Percentiles rank a stretch among this genome's conserved stretches.
These are phyloP conservation scores for Solanum raphanifolium DNA, from an alignment of 257 asterid genomes.

Conservation along the genomic window DNA sequence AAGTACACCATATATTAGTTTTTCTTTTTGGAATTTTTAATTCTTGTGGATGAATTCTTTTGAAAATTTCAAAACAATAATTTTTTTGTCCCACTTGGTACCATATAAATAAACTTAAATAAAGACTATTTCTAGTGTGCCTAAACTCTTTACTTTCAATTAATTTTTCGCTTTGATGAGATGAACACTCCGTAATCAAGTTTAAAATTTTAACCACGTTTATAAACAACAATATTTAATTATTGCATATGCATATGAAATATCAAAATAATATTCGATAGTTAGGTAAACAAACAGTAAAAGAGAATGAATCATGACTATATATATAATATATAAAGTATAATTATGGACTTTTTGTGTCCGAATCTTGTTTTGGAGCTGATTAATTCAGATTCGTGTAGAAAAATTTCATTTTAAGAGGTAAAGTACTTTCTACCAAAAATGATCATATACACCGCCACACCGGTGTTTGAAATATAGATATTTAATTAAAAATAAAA, in stretches of 20 bases:
- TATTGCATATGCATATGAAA: background rate
- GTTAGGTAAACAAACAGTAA: background rate
- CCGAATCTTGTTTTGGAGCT: background rate
- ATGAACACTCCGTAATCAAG: background rate
- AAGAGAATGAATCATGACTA: background rate
- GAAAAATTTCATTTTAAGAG: background rate
- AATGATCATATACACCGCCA: background rate
- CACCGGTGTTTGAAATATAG: rapidly evolving
- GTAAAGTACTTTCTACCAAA: background rate
- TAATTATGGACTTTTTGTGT: background rate
- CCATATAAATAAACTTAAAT: background rate
- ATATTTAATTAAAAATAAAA: background rate
- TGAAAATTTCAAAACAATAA: background rate
- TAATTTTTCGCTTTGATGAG: background rate
- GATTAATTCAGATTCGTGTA: background rate
- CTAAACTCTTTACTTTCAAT: background rate
- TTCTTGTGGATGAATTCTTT: background rate
- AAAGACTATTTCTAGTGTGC: background rate
- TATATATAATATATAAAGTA: background rate
- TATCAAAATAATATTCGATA: background rate
- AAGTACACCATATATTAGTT: background rate
- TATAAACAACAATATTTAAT: background rate
- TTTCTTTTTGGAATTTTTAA: background rate
- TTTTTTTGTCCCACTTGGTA: background rate
- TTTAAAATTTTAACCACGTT: background rate